Evolutionary conservation across 768 basidiomycete species (phyloP).

Genomic region (Tulasnella sp.): DNA sequence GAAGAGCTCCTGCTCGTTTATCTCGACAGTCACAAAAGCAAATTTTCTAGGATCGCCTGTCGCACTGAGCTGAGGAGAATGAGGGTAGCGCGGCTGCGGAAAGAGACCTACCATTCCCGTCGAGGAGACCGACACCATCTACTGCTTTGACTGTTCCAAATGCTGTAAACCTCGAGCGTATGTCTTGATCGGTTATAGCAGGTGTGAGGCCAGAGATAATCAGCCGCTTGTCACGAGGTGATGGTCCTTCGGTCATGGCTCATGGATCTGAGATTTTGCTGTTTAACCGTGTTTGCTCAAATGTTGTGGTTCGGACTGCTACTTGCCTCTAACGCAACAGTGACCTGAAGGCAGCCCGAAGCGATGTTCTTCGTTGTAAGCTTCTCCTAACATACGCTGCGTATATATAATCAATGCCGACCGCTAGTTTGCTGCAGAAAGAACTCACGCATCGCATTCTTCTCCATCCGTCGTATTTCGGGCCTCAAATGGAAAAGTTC

Average conservation of each 20-base stretch:
- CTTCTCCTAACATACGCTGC: background rate
- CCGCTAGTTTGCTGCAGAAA: constrained; percentile 48
- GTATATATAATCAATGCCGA: background rate
- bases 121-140: constrained; percentile 58
- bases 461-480: constrained; percentile 96
- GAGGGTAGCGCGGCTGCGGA: background rate
- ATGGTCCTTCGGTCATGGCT: background rate
- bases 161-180: constrained; percentile 48
- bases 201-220: constrained; percentile 72
- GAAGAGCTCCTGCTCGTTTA: constrained; percentile 48
- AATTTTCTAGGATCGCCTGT: constrained; percentile 52
- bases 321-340: background rate
- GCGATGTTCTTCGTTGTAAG: constrained; percentile 11
- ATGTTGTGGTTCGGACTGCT: background rate
- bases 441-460: constrained; percentile 96
- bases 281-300: background rate
- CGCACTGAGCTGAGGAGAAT: background rate
- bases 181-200: constrained; percentile 48
- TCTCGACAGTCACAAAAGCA: constrained; percentile 65
- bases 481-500: constrained; percentile 89
- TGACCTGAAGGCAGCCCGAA: background rate
- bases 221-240: constrained; percentile 42
- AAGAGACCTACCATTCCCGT: constrained; percentile 47
- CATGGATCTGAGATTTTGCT: background rate
- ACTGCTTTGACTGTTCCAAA: constrained; percentile 64